Conservation (phyloP, 768 basidiomycete species). For the Suillus variegatus region DNA sequence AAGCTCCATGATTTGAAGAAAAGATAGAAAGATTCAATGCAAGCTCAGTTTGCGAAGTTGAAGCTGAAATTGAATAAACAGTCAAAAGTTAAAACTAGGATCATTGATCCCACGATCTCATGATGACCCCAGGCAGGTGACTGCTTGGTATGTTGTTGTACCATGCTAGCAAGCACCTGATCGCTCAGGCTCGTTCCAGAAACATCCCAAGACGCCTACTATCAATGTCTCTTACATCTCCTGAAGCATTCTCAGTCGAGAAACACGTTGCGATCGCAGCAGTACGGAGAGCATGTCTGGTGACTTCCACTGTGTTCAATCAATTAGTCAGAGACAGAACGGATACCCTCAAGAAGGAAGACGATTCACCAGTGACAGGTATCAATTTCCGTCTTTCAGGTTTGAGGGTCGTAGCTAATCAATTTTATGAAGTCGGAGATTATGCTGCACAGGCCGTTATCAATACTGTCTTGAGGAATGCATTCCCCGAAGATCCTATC, state of each 20-base stretch:
- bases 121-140: not conserved
- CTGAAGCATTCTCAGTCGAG: constrained; percentile 55
- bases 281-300: constrained; percentile 80
- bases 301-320: constrained; percentile 86
- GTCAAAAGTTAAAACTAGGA: no score
- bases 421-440: constrained; percentile 70
- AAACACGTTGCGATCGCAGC: constrained; percentile 83
- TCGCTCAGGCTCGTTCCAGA: not conserved
- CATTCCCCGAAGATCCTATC: constrained; percentile 86
- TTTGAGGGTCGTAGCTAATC: constrained; percentile 4
- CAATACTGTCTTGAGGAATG: constrained; percentile 69
- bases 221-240: constrained; percentile 1
- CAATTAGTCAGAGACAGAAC: constrained; percentile 64
- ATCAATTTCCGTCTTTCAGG: constrained; percentile 15
- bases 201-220: not conserved
- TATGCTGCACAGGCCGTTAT: constrained; percentile 93
- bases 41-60: not conserved
- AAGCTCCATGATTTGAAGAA: not conserved
- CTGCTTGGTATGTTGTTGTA: not conserved
- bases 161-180: constrained; percentile 6
- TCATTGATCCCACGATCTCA: not conserved
- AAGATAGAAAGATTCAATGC: not conserved
- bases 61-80: not conserved
- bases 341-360: constrained; percentile 87
- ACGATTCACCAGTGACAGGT: constrained; percentile 93